These are phyloP conservation scores for Pyronema omphalodes DNA, from an alignment of 495 filamentous ascomycete species.

Conservation along the genomic window DNA sequence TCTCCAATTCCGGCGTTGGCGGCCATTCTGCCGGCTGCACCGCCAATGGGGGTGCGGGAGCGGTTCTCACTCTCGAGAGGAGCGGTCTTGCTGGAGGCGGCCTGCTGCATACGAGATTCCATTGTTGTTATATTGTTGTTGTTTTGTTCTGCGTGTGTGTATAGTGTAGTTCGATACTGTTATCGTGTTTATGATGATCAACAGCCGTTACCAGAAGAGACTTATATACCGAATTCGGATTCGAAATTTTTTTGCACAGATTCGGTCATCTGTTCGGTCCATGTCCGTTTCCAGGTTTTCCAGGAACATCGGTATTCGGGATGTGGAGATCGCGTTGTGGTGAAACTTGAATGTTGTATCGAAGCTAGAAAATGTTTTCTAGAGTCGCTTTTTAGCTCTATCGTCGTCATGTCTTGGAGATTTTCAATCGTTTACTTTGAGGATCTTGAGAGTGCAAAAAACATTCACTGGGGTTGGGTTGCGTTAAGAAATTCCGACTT, in stretches of 20 bases:
- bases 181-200: neutral
- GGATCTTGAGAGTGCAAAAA: too few relatives aligned
- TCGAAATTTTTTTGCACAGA: neutral
- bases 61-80: neutral
- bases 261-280: too few relatives aligned
- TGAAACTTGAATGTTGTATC: too few relatives aligned
- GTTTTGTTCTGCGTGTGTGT: constrained; percentile 1
- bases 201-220: neutral
- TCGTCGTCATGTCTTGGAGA: too few relatives aligned
- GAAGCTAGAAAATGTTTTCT: too few relatives aligned
- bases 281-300: too few relatives aligned
- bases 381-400: too few relatives aligned
- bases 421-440: too few relatives aligned
- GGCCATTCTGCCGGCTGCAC: neutral
- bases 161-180: neutral
- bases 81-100: neutral
- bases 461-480: too few relatives aligned
- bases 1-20: neutral
- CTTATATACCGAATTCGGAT: neutral
- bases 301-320: too few relatives aligned
- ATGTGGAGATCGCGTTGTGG: too few relatives aligned
- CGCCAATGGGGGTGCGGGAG: neutral
- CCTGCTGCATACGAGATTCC: neutral
- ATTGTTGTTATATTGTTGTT: constrained; percentile 2
- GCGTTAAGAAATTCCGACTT: too few relatives aligned